Evolutionary conservation across 2,329 filamentous ascomycete genomes (phyloP).

Genomic region (Nemania serpens): DNA sequence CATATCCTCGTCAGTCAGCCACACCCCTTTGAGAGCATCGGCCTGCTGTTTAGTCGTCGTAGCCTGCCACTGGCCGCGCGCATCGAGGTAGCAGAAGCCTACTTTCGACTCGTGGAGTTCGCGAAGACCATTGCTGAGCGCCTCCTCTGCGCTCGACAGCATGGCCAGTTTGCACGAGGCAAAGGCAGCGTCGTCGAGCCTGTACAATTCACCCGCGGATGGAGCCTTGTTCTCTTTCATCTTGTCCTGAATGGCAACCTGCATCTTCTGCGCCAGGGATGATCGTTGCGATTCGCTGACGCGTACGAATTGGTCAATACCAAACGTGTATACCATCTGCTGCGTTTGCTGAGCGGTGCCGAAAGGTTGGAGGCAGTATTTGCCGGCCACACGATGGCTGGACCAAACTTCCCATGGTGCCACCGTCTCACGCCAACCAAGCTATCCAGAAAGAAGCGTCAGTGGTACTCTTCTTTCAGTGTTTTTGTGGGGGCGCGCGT

Average conservation of each 20-base stretch:
- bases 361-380: not conserved
- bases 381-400: constrained; percentile 6
- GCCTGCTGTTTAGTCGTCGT: constrained; percentile 16
- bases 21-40: constrained; percentile 11
- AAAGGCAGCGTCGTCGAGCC: constrained; percentile 7
- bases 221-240: constrained; percentile 9
- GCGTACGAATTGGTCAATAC: not conserved
- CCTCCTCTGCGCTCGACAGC: constrained; percentile 8
- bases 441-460: constrained; percentile 5
- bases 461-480: not conserved
- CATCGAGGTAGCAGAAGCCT: constrained; percentile 16
- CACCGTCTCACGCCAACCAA: constrained; percentile 22
- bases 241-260: not conserved
- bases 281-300: not conserved
- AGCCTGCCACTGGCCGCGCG: not conserved
- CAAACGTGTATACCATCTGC: not conserved
- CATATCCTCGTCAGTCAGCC: constrained; percentile 16
- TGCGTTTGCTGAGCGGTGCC: not conserved
- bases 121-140: constrained; percentile 10
- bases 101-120: constrained; percentile 7
- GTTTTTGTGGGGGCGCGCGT: not conserved
- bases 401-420: constrained; percentile 13
- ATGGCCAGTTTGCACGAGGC: constrained; percentile 11
- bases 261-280: constrained; percentile 17
- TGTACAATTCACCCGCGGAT: constrained; percentile 5